Base-by-base conservation (phyloP, 805 yeast genomes). In the Starmerella floris region DNA sequence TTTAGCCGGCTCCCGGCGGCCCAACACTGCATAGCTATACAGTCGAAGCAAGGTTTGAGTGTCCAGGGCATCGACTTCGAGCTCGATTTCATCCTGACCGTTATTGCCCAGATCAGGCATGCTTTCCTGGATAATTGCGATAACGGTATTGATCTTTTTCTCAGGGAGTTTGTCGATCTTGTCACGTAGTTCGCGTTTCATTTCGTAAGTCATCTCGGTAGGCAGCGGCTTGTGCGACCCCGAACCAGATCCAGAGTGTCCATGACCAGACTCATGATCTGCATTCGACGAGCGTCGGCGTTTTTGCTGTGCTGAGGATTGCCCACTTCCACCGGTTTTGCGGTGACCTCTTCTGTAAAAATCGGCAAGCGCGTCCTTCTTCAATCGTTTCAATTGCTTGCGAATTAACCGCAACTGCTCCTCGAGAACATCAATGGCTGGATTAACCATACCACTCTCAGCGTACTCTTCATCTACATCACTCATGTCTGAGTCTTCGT, bases 101-200 rank as follows among this genome's bases (percentile, higher is more conserved):
- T 58, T 62, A 52, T 56, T 67, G 54, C 61, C 70, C 53, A 72
- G 68, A 47, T 74, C 81, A 4, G 77, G 77, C 72, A 78, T 68
- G 40, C 77, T 70, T 60, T 82, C 91, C 56, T 80, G 80, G 51
- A 91, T 84, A 49, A 91, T 84, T 40, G 80, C 75, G 48, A 88
- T 72, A 27, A 85, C 94, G 46, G 81, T 79, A 53, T 79, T 82
- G 54, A 88, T 66, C 64, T 83, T 83, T 61, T 79, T 76, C 51
- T 85, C 93, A 35, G 84, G 73, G 39, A 72, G 59, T 49, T 77
- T 64, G 45, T 76, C 77, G 59, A 91, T 87, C 52, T 77, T 77
- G 57, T 85, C 96, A 43, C 85, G 76, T 45, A 91, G 77, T 60
- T 84, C 91, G 59, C 83, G 83, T 72, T 91, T 91, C 97, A 88